phyloP scores from a whole-genome alignment of 352 stramenopile genomes.

The Phytopythium litorale region DNA sequence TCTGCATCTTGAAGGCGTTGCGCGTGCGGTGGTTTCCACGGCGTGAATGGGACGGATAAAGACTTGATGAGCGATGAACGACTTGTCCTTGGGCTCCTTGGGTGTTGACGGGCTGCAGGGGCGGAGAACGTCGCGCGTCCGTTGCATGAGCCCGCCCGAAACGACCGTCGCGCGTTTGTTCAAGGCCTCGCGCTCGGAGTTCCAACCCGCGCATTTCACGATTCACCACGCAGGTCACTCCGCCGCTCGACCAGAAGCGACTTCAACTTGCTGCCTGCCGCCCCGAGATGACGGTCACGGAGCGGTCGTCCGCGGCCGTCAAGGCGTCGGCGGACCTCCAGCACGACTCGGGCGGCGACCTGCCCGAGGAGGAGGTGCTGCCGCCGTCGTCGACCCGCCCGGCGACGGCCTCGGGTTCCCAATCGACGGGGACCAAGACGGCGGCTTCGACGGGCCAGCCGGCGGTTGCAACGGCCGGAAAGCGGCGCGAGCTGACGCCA shows the following conservation, averaged over 20 bases:
- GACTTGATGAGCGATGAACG: neutral
- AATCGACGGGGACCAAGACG: neutral
- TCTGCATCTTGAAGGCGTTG: neutral
- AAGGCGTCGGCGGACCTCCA: neutral
- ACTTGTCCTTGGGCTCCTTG: too few relatives aligned
- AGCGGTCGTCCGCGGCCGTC: neutral
- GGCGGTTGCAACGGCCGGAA: neutral
- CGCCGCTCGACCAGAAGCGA: too few relatives aligned
- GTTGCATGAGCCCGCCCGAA: neutral
- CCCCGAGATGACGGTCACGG: neutral
- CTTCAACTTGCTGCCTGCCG: too few relatives aligned
- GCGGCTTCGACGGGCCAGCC: neutral
- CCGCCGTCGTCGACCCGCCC: neutral
- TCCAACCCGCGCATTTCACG: neutral
- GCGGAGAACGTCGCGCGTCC: neutral
- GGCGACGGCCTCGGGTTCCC: neutral
- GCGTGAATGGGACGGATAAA: slow-evolving; percentile 1
- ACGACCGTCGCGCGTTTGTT: neutral
- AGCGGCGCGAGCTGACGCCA: neutral
- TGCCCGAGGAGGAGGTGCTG: slow-evolving; percentile 4
- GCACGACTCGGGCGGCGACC: neutral
- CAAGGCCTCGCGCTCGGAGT: neutral
- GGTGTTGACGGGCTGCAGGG: too few relatives aligned
- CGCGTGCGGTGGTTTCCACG: neutral
- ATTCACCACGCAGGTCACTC: neutral